Conservation (phyloP, 148 eudicot genomes). For the Rhododendron williamsianum region DNA sequence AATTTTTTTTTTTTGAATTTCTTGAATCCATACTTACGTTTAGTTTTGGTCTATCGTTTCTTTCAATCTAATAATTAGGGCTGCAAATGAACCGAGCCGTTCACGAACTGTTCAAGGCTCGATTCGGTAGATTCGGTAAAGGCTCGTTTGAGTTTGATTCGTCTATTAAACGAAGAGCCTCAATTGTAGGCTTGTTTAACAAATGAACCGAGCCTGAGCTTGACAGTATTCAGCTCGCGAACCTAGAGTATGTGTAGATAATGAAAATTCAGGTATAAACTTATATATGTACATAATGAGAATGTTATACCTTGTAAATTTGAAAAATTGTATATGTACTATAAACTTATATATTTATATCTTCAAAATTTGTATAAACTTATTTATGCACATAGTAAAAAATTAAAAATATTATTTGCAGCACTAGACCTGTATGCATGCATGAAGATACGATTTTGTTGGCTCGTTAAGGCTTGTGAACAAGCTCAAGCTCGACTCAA, state of each 20-base stretch:
- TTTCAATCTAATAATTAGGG: neutral
- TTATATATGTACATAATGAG: neutral
- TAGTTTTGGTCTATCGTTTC: neutral
- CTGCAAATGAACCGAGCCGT: neutral
- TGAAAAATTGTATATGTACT: no score
- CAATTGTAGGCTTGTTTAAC: neutral
- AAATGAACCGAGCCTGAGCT: neutral
- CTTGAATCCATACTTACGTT: neutral
- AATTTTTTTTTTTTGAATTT: neutral
- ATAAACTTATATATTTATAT: neutral
- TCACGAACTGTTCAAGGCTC: neutral
- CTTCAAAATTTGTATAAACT: neutral
- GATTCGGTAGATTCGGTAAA: neutral
- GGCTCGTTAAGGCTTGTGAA: neutral
- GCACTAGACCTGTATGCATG: neutral
- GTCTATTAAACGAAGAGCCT: neutral
- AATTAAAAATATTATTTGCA: neutral
- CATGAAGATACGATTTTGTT: neutral
- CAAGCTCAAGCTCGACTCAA: neutral
- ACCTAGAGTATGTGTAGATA: neutral
- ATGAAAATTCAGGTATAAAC: neutral
- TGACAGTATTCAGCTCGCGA: neutral
- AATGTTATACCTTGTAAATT: neutral
- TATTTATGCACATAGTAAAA: neutral
- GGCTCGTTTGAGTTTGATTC: neutral